Evolutionary conservation across 1,139 yeast genomes (phyloP), one percentile per base, ranked within the genome.

Genomic region (Candida sp.): DNA sequence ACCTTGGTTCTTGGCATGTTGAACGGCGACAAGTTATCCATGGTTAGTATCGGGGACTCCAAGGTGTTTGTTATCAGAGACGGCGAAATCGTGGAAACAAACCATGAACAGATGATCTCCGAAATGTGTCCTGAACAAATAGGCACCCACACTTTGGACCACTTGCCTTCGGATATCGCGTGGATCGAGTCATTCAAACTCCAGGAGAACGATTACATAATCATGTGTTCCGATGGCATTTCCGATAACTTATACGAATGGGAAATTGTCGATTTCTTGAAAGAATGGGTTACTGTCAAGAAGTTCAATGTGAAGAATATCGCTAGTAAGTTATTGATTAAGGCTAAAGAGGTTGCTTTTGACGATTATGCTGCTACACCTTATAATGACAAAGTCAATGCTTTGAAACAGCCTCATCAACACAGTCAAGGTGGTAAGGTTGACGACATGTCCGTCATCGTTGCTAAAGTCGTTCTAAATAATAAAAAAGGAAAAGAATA

Each of bases 1-100:
- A 83, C 88, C 2, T 69, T 82, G 39, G 62, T 81, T 1, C 66
- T 81, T 49, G 78, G 80, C 7, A 78, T 81, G 81, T 68, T 83
- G 46, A 73, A 78, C 54, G 85, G 83, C n/a, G 77, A 73, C 42
- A 62, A 64, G 46, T 64, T 78, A 50, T 76, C 79, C 53, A 74
- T 81, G 66, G 70, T 81, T 28, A 80, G 82, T 59, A 81, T 83
- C 34, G 88, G 88, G 1, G 88, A 83, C 59, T 78, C 84, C 5
- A 77, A 77, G 54, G 56, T 83, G 26, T 82, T 72, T 59, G 69
- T 83, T 17, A 69, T 82, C 30, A 64, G 88, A 54, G 74, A 80
- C 46, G 83, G 81, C 1, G 66, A 77, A 48, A 67, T 82, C 17
- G 64, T 80, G 27, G 67, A 67, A 48, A 67, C 80, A 3, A 82